Base-by-base conservation (phyloP, 2,329 filamentous ascomycete genomes). In the Calonectria pseudoturangicola region DNA sequence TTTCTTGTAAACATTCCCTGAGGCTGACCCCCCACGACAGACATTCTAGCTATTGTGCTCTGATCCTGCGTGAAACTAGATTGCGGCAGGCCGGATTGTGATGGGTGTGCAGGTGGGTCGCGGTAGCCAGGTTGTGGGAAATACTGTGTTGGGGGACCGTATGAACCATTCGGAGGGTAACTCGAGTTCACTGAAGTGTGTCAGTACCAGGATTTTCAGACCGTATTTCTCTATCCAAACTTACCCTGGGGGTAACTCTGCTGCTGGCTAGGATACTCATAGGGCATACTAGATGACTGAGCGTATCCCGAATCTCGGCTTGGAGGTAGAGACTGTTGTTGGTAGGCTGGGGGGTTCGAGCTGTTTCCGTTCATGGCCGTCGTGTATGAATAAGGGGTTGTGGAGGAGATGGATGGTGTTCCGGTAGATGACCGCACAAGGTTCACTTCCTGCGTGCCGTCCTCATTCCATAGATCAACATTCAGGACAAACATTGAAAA, bases 1-100 rank as follows among this genome's bases (percentile, higher is more conserved):
- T 98, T 99, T 66, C 96, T 89, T 0, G 96, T 98, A 82, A 96
- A 98, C 95, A 98, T 97, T 69, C 94, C 95, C 45, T 92, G 92
- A 1, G 93, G 92, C 64, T 89, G 88, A 6, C 80, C 81, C 83
- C 89, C 82, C 7, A 81, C 82, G 72, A 84, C 81, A 6, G 83
- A 82, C 79, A 84, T 83, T 51, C 83, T 79, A 28, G 82, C 76
- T 45, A 83, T 68, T 4, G 77, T 73, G 47, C 72, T 79, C 50
- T 81, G 81, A 50, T 84, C 83, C 62, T 83, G 81, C 10, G 73
- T 70, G 60, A 82, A 83, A 9, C 77, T 76, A 18, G 78, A 83
- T 13, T 79, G 74, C 10, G 79, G 68, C 65, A 81, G 74, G 39
- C 68, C 77, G 13, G 75, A 54, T 63, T 83, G 81, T 4, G 79